Base-by-base conservation (phyloP, 1,284 basidiomycete genomes). In the Cryptococcus floricola region DNA sequence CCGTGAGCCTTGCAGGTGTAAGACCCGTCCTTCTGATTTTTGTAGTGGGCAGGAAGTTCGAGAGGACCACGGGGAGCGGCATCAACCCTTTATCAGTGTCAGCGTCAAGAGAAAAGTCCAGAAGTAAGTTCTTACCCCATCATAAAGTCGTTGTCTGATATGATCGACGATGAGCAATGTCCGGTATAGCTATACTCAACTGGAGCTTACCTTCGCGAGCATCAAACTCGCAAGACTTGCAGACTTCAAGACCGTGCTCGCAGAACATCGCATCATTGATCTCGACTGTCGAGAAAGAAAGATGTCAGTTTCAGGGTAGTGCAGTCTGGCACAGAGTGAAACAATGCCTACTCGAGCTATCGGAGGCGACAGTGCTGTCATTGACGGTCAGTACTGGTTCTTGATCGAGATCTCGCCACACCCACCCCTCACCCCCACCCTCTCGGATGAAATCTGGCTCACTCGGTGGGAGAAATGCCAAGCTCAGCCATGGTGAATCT, bases 201-300 rank as follows among this genome's bases (percentile, higher is more conserved):
- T 10, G 10, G 23, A 12, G 62, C 70, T 58, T 43, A 71, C 72
- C 72, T 59, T 75, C 73, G 50, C 74, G 65, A 50, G 62, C 69
- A 57, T 74, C 73, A 62, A 73, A 71, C 50, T 68, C 69, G 60
- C 74, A 75, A 18, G 57, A 53, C 58, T 71, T 66, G 62, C 75
- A 77, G 46, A 77, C 71, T 65, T 78, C 77, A 50, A 76, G 71
- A 39, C 68, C 70, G 59, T 78, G 77, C 59, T 77, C 71, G 63
- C 77, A 78, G 68, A 78, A 77, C 61, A 77, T 66, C 37, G 71
- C 72, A 61, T 78, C 76, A 68, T 76, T 76, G 67, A 78, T 67
- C 61, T 78, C 77, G 67, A 78, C 69, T 75, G 56, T 9, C 38
- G 38, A 25, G 39, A 10, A 57, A 54, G 19, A 59, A 54, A 19